These are phyloP conservation scores for Aegilops longissima DNA, from an alignment of 176 grass and related monocot species.

Conservation along the genomic window DNA sequence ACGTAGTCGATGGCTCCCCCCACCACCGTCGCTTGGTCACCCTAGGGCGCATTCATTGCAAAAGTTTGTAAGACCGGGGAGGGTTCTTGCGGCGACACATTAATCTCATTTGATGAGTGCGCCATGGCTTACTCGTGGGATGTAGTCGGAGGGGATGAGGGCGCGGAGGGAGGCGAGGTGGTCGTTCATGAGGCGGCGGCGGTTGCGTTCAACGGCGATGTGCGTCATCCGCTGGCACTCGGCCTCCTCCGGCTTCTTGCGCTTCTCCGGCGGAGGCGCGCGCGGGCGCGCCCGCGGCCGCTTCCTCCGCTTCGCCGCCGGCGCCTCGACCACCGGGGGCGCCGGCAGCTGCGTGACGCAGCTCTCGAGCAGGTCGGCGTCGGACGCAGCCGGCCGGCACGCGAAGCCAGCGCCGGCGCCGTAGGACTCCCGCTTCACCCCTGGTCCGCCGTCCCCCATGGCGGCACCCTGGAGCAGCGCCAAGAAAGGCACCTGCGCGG, in stretches of 20 bases:
- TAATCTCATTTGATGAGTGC: not conserved
- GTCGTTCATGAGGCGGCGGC: slow-evolving; percentile 94
- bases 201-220: slow-evolving; percentile 96
- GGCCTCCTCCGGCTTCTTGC: slow-evolving; percentile 72
- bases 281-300: slow-evolving; percentile 39
- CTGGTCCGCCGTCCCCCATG: slow-evolving; percentile 6
- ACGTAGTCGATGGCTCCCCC: slow-evolving; percentile 92
- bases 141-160: slow-evolving; percentile 78
- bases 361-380: slow-evolving; percentile 76
- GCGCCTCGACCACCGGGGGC: not conserved
- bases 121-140: slow-evolving; percentile 56
- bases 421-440: not conserved
- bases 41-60: slow-evolving; percentile 31
- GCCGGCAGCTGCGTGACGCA: slow-evolving; percentile 63
- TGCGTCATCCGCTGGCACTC: slow-evolving; percentile 96
- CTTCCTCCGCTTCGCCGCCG: slow-evolving; percentile 35
- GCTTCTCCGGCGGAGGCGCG: slow-evolving; percentile 26
- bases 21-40: slow-evolving; percentile 93
- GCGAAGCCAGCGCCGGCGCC: slow-evolving; percentile 13
- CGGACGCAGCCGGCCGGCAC: slow-evolving; percentile 16
- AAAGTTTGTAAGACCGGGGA: not conserved
- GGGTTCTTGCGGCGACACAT: too few species aligned
- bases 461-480: slow-evolving; percentile 64
- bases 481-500: slow-evolving; percentile 64
- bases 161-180: slow-evolving; percentile 76